Evolutionary conservation across 1,139 yeast species (phyloP).

Genomic region (Suhomyces kunorum): DNA sequence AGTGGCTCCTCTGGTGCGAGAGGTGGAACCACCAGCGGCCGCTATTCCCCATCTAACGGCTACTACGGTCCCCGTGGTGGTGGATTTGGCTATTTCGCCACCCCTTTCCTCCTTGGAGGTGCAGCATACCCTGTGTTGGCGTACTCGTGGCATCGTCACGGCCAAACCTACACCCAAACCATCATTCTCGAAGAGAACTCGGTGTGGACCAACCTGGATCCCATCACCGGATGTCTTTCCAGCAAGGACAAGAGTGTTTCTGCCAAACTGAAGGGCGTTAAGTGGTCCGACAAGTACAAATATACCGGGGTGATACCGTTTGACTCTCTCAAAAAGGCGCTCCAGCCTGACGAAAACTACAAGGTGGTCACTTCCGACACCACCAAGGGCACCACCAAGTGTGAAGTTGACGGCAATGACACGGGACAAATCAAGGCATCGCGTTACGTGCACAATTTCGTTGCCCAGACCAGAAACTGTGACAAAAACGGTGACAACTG

Average conservation of each 20-base stretch:
- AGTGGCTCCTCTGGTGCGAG: neutral
- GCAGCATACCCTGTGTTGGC: slow-evolving; percentile 1
- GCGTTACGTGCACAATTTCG: neutral
- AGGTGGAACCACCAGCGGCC: neutral
- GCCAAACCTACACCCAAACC: neutral
- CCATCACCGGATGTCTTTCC: neutral
- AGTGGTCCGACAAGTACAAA: slow-evolving; percentile 1
- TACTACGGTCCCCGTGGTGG: slow-evolving; percentile 3
- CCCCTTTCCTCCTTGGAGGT: slow-evolving; percentile 1
- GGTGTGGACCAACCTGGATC: neutral
- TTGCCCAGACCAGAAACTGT: slow-evolving; percentile 1
- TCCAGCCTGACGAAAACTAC: neutral
- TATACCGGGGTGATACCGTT: neutral
- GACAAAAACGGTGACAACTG: slow-evolving; percentile 2
- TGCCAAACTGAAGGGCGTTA: slow-evolving; percentile 1
- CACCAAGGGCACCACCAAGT: neutral
- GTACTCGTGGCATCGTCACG: neutral
- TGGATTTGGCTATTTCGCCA: neutral
- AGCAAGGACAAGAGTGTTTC: slow-evolving; percentile 2
- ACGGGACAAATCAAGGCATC: neutral
- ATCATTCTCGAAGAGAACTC: neutral
- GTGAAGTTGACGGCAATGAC: slow-evolving; percentile 1
- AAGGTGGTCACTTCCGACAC: neutral
- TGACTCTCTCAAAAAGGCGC: neutral
- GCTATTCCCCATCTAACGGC: neutral